A percentile compares a stretch with the other conserved stretches of the same genome.
These are phyloP conservation scores for Annulohypoxylon bovei DNA, from an alignment of 495 filamentous ascomycete genomes.

Conservation along the genomic window DNA sequence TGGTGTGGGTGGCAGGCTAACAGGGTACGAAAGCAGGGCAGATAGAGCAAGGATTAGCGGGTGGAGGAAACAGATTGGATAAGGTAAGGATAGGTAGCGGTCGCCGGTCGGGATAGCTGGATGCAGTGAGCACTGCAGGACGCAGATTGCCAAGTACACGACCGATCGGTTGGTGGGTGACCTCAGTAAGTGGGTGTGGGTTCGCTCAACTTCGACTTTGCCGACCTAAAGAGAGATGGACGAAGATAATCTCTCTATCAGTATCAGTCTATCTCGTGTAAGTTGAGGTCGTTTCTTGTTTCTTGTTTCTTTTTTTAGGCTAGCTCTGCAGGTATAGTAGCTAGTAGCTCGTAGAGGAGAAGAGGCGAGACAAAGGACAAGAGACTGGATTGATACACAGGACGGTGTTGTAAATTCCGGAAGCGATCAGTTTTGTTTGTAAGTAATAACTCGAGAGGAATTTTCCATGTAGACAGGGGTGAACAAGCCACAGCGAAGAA, in stretches of 20 bases:
- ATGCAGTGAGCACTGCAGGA: slow-evolving; percentile 32
- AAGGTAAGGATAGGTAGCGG: slow-evolving; percentile 3
- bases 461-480: slow-evolving; percentile 26
- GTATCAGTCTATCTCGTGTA: slow-evolving; percentile 6
- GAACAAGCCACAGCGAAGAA: slow-evolving; percentile 32
- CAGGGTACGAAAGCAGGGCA: slow-evolving; percentile 42
- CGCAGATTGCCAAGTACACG: slow-evolving; percentile 41
- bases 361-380: slow-evolving; percentile 26
- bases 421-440: slow-evolving; percentile 39
- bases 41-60: slow-evolving; percentile 37
- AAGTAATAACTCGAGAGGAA: slow-evolving; percentile 20
- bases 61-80: slow-evolving; percentile 35
- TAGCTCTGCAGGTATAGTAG: not conserved
- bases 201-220: not conserved
- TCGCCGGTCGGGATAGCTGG: slow-evolving; percentile 23
- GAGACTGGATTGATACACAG: slow-evolving; percentile 12
- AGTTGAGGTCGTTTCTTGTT: slow-evolving; percentile 6
- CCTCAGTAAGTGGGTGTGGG: slow-evolving; percentile 14
- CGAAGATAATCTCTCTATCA: not conserved
- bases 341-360: not conserved
- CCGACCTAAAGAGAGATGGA: not conserved
- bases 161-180: slow-evolving; percentile 32
- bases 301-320: slow-evolving; percentile 12
- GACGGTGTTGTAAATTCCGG: slow-evolving; percentile 27
- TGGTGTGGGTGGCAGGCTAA: slow-evolving; percentile 32